Evolutionary conservation across 805 yeast species (phyloP).

Genomic region (Metschnikowia dekortorum): DNA sequence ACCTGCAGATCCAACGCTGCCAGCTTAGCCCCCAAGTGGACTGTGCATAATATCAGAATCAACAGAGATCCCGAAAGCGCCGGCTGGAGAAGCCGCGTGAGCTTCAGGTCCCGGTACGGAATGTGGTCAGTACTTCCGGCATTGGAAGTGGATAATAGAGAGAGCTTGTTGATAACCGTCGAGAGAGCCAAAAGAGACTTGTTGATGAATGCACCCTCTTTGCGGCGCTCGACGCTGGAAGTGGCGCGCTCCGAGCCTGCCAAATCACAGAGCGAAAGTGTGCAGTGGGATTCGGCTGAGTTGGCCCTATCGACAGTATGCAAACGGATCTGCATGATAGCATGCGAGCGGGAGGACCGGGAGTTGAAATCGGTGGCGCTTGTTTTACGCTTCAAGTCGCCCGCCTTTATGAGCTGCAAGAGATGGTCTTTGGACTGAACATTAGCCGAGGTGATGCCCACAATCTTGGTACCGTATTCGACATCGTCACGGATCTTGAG

Average conservation of each 20-base stretch:
- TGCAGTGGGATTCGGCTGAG: slow-evolving; percentile 44
- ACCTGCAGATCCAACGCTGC: slow-evolving; percentile 34
- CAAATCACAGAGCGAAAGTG: slow-evolving; percentile 84
- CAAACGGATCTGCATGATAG: slow-evolving; percentile 70
- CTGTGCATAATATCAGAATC: slow-evolving; percentile 82
- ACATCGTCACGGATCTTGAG: slow-evolving; percentile 77
- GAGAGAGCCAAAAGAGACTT: slow-evolving; percentile 87
- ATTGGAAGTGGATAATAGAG: slow-evolving; percentile 29
- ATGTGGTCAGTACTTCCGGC: slow-evolving; percentile 51
- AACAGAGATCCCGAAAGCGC: slow-evolving; percentile 84
- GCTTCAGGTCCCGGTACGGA: slow-evolving; percentile 90
- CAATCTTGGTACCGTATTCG: slow-evolving; percentile 63
- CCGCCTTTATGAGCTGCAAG: slow-evolving; percentile 53
- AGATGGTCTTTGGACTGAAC: slow-evolving; percentile 60
- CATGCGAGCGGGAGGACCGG: slow-evolving; percentile 87
- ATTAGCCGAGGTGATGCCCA: slow-evolving; percentile 63
- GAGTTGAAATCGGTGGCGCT: slow-evolving; percentile 88
- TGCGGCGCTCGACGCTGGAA: slow-evolving; percentile 69
- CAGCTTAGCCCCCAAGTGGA: slow-evolving; percentile 51
- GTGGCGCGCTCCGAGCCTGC: slow-evolving; percentile 93
- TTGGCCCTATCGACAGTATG: slow-evolving; percentile 38
- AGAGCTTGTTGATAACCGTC: slow-evolving; percentile 82
- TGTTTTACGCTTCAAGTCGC: slow-evolving; percentile 73
- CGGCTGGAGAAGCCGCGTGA: slow-evolving; percentile 86
- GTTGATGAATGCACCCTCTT: slow-evolving; percentile 91